A percentile compares a stretch with the other conserved stretches of the same genome.
These are phyloP conservation scores for Pseudotulostoma volvatum DNA, from an alignment of 495 filamentous ascomycete species.

Conservation along the genomic window DNA sequence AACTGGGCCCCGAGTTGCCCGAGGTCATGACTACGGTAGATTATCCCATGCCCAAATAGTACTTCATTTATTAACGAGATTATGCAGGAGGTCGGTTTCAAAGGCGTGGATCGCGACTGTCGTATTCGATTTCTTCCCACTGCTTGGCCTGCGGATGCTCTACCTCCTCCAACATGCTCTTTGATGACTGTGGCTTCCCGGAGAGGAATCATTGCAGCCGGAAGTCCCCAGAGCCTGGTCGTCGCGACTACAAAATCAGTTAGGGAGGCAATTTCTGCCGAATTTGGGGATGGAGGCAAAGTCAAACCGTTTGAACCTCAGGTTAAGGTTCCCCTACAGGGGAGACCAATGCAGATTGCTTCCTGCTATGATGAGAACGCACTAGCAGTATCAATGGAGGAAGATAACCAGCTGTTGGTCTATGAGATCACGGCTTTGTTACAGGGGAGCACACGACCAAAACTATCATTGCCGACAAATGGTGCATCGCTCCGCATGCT, in stretches of 20 bases:
- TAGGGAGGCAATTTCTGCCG: conserved; percentile 52
- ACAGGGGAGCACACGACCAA: conserved; percentile 45
- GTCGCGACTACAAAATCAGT: conserved; percentile 64
- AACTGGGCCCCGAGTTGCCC: conserved; percentile 28
- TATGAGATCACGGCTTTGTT: conserved; percentile 55
- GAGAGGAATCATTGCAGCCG: conserved; percentile 74
- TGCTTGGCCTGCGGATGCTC: conserved; percentile 53
- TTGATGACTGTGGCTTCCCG: conserved; percentile 69
- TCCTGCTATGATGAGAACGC: conserved; percentile 78
- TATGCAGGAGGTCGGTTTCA: conserved; percentile 62
- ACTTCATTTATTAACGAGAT: not conserved
- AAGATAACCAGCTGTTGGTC: conserved; percentile 65
- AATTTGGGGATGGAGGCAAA: conserved; percentile 39
- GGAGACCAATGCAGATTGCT: conserved; percentile 70
- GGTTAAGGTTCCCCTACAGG: conserved; percentile 50
- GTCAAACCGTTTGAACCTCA: conserved; percentile 59
- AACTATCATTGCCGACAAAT: conserved; percentile 63
- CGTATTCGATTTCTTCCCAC: conserved; percentile 67
- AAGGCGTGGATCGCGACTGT: conserved; percentile 58
- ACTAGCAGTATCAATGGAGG: conserved; percentile 68
- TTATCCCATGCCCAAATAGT: conserved; percentile 3
- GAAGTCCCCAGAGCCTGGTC: conserved; percentile 60
- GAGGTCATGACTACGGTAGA: conserved; percentile 35
- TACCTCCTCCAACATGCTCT: conserved; percentile 69
- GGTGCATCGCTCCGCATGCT: conserved; percentile 56